Evolutionary conservation across 169 alveolate genomes (phyloP).

Genomic region (Cyclospora cayetanensis): DNA sequence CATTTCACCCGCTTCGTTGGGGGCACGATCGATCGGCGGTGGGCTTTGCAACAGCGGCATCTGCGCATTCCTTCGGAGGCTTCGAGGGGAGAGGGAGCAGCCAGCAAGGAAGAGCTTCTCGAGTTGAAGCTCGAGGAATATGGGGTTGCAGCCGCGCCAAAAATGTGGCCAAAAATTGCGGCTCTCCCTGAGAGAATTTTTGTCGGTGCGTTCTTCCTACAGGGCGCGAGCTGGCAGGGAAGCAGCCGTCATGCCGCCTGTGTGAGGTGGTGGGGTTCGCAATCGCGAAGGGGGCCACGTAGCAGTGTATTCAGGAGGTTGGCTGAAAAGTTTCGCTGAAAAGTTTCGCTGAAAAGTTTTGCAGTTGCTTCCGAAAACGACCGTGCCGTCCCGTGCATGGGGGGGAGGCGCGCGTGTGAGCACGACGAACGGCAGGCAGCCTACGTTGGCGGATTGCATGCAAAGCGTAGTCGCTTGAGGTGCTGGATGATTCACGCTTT

Average conservation of each 20-base stretch:
- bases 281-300: not conserved
- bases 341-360: not conserved
- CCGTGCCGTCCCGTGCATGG: not conserved
- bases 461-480: not conserved
- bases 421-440: not conserved
- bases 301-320: not conserved
- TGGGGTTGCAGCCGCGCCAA: not conserved
- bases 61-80: slow-evolving; percentile 26
- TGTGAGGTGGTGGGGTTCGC: not conserved
- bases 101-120: not conserved
- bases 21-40: slow-evolving; percentile 71
- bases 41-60: slow-evolving; percentile 68
- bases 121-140: not conserved
- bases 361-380: not conserved
- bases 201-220: not conserved
- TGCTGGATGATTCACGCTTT: not conserved
- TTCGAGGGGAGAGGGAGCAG: not conserved
- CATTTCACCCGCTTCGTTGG: slow-evolving; percentile 72
- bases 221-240: too few relatives aligned
- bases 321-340: not conserved
- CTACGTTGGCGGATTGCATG: not conserved
- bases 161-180: not conserved
- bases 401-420: not conserved
- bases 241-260: too few relatives aligned
- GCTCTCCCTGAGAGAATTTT: slow-evolving; percentile 24